These are phyloP conservation scores for Daldinia sp. DNA, from an alignment of 2,329 filamentous ascomycete genomes.

Conservation along the genomic window DNA sequence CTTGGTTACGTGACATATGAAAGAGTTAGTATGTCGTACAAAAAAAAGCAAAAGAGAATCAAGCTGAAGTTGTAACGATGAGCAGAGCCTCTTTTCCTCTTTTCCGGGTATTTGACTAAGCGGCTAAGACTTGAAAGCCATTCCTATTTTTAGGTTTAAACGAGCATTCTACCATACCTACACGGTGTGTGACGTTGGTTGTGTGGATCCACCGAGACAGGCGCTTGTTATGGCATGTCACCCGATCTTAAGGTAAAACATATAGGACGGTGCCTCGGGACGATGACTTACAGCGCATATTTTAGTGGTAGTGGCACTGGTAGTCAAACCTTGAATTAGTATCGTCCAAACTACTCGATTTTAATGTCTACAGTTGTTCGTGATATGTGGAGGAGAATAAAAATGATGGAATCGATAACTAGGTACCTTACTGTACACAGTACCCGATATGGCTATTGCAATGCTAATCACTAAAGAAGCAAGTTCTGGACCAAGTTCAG, in stretches of 20 bases:
- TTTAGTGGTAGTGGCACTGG: neutral
- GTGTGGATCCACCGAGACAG: slow-evolving; percentile 17
- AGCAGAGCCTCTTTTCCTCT: slow-evolving; percentile 1
- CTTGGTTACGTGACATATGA: too few species aligned
- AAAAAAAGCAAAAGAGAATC: neutral
- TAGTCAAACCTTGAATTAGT: neutral
- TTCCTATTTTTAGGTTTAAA: slow-evolving; percentile 9
- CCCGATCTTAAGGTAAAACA: slow-evolving; percentile 25
- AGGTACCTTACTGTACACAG: slow-evolving; percentile 8
- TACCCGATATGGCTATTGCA: slow-evolving; percentile 32
- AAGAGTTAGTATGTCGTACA: neutral
- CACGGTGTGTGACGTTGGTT: slow-evolving; percentile 8
- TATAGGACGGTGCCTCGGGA: slow-evolving; percentile 1
- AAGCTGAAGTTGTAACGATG: neutral
- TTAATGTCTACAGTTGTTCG: neutral
- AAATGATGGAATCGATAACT: slow-evolving; percentile 4
- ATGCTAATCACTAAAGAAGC: slow-evolving; percentile 18
- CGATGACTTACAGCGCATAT: neutral
- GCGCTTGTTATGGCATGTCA: slow-evolving; percentile 11
- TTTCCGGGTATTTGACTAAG: slow-evolving; percentile 7
- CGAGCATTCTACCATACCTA: neutral
- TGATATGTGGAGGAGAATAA: neutral
- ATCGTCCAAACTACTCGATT: neutral
- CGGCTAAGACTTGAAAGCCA: neutral
- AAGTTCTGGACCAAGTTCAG: slow-evolving; percentile 15